Conservation (phyloP, 2,329 filamentous ascomycete species). For the Tricladium varicosporioides region DNA sequence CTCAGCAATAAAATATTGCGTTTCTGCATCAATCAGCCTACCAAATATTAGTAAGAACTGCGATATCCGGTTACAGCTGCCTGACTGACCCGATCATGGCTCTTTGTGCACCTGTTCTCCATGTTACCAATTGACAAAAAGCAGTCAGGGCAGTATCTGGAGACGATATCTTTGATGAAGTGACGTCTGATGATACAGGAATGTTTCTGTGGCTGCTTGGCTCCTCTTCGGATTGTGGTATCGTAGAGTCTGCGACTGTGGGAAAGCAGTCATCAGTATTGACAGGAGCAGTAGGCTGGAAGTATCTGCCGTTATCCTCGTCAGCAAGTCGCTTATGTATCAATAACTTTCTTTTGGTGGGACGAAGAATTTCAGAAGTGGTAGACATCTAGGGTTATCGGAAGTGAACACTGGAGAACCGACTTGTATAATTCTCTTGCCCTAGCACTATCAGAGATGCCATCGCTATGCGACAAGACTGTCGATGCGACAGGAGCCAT, state of each 20-base stretch:
- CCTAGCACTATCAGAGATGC: conserved; percentile 31
- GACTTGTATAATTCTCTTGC: conserved; percentile 36
- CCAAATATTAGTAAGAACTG: conserved; percentile 11
- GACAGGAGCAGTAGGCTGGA: conserved; percentile 24
- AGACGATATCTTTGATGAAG: conserved; percentile 32
- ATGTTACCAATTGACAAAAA: conserved; percentile 48
- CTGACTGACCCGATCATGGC: conserved; percentile 42
- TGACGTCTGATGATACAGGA: conserved; percentile 26
- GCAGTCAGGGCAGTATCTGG: conserved; percentile 46
- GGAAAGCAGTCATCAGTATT: conserved; percentile 7
- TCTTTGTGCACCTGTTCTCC: conserved; percentile 46
- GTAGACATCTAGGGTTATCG: neutral
- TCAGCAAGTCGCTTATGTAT: conserved; percentile 2
- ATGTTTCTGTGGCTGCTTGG: conserved; percentile 9
- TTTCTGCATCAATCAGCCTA: conserved; percentile 43
- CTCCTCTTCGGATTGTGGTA: neutral
- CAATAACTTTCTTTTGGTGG: neutral
- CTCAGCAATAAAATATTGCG: conserved; percentile 52
- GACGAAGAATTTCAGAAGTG: neutral
- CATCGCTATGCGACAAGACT: conserved; percentile 29
- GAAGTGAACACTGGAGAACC: conserved; percentile 1
- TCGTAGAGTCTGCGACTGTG: neutral
- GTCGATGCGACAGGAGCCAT: conserved; percentile 30
- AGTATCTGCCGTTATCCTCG: conserved; percentile 27
- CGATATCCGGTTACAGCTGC: neutral